Evolutionary conservation across 140 eudicot species (phyloP).

Genomic region (Artemisia princeps): DNA sequence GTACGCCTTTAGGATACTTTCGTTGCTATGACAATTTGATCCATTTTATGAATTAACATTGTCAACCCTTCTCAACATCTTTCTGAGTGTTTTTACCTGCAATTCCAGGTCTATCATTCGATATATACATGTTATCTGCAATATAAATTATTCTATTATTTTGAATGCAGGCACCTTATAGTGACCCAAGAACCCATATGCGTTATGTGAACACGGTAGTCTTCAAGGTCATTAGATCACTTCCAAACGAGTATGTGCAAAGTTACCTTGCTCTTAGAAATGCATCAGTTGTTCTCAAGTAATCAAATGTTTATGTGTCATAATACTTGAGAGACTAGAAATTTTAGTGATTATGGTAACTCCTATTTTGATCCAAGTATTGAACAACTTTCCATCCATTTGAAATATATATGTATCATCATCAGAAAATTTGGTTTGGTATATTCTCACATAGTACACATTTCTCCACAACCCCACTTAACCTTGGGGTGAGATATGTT

Average conservation of each 20-base stretch:
- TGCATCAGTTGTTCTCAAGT: slow-evolving; percentile 75
- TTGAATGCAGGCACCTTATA: slow-evolving; percentile 65
- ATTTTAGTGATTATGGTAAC: neutral
- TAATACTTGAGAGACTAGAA: slow-evolving; percentile 1
- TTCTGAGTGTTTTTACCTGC: neutral
- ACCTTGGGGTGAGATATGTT: too few relatives aligned
- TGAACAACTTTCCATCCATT: too few relatives aligned
- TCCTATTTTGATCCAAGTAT: too few relatives aligned
- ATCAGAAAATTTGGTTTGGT: too few relatives aligned
- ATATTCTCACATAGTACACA: too few relatives aligned
- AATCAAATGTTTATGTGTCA: slow-evolving; percentile 10
- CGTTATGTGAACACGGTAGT: slow-evolving; percentile 81
- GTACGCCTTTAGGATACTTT: too few relatives aligned
- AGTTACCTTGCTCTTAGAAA: slow-evolving; percentile 76
- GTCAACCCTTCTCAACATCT: too few relatives aligned
- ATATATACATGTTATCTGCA: neutral
- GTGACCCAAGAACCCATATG: slow-evolving; percentile 77
- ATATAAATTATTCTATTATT: neutral
- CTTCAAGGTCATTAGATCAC: slow-evolving; percentile 66
- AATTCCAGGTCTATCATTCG: neutral
- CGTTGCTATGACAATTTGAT: too few relatives aligned
- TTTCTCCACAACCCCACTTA: too few relatives aligned
- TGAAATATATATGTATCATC: too few relatives aligned
- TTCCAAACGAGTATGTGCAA: slow-evolving; percentile 80
- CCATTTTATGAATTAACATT: too few relatives aligned